Base-by-base conservation (phyloP, 768 basidiomycete genomes). In the Lactarius deliciosus region DNA sequence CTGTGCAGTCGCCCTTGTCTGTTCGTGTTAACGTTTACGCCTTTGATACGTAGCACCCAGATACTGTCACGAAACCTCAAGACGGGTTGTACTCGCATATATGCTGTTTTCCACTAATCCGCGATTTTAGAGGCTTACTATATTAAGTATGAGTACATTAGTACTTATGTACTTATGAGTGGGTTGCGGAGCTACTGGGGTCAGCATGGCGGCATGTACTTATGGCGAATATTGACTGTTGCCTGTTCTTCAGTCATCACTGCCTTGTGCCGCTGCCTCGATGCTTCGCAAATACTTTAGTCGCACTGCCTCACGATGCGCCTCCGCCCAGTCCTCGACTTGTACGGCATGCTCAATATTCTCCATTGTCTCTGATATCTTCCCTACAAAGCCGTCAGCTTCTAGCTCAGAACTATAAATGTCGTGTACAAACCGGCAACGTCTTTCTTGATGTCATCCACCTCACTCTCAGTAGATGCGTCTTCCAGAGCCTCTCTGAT, bases 221-320 rank as follows among this genome's bases (percentile, higher is more conserved):
- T 40, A 10, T 40, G 34, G 50, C 2, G 36, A 38, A 9, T 10
- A 38, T 11, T 38, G 36, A 40, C 11, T 15, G 25, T 50, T n/a
- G 18, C 22, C 47, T 22, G n/a, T 45, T 45, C 43, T 20, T 20
- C 47, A 11, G 10, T 50, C 47, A 13, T 50, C 25, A 5, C 25
- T 1, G 11, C 72, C 76, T 63, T 75, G 74, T 3, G 80, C 85
- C 6, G 87, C 87, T 10, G 79, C 75, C n/a, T 81, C 76, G 30
- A 93, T 85, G 22, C 86, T 82, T 54, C 85, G 77, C 73, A 93
- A 77, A 74, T 96, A 97, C 70, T 87, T 85, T 30, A 96, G 80
- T 71, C 87, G 82, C 30, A 94, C 82, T 10, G 89, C 83, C 22
- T 81, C 83, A 11, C 72, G 71, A 74, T 87, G 90, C 0, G 85